Evolutionary conservation across 306 rosid species (phyloP), one percentile per base, ranked within the genome.

Genomic region (Oxytropis ochrocephala): DNA sequence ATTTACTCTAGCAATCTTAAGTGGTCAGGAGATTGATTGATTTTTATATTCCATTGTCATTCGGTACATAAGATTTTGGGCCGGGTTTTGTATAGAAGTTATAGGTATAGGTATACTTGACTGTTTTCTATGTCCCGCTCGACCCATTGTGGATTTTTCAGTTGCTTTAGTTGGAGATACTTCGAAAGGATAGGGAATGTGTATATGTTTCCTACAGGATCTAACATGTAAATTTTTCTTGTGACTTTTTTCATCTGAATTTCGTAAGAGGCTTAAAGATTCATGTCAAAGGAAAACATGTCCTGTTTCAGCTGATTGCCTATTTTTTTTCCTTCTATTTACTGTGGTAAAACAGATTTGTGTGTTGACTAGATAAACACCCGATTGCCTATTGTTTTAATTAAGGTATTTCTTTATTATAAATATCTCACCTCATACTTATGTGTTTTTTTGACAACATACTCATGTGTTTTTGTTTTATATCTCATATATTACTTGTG

Each of bases 61-160:
- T 48, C 19, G 47, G 69, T 75, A 75, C 69, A 67, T 67, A 66
- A 75, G 60, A 75, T 68, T 41, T 75, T 76, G 75, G 75, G 70
- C 18, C 50, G 80, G 74, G 56, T 67, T 76, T 29, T 76, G 75
- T 76, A 76, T 68, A 76, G 48, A 49, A 41, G 52, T 39, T 68
- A 76, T 59, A 72, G 69, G 69, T 48, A 55, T 56, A 65, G 73
- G 71, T 30, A 41, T 74, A 64, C 52, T 56, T 56, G 9, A 46
- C 57, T 67, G 44, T 66, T 59, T 32, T 54, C 33, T 66, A 10
- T 43, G 16, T 67, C 41, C 73, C 51, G 39, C 42, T 64, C 47
- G 44, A 46, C 61, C 44, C 69, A 47, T 67, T 48, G 63, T 67
- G 61, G 52, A 53, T 13, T 75, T 67, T 75, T 33, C 24, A 54